These are phyloP conservation scores for Eleusine indica DNA, from an alignment of 176 grass and related monocot species.

Conservation along the genomic window DNA sequence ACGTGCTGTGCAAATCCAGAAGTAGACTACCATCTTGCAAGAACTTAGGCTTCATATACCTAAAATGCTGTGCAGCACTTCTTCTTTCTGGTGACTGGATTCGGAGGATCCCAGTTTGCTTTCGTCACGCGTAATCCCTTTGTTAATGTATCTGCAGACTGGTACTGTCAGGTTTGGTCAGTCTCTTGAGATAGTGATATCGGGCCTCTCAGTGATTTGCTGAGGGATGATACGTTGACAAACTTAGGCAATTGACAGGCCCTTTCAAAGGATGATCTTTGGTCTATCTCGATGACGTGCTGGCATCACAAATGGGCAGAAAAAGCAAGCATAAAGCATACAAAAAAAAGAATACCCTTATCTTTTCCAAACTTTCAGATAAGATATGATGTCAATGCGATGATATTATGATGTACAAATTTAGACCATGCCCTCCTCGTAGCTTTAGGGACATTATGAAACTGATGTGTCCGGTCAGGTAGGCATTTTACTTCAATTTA, in stretches of 20 bases:
- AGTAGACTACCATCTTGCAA: too few relatives aligned
- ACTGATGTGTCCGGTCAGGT: too few relatives aligned
- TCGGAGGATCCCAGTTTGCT: constrained; percentile 36
- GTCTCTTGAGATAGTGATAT: constrained; percentile 6
- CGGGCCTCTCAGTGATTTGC: neutral
- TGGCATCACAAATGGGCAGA: neutral
- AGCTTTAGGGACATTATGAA: too few relatives aligned
- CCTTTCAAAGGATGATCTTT: constrained; percentile 29
- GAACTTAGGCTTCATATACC: too few relatives aligned
- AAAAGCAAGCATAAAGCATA: neutral
- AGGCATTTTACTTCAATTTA: too few relatives aligned
- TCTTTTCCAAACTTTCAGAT: neutral
- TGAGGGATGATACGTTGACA: constrained; percentile 39
- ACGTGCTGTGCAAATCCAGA: too few relatives aligned
- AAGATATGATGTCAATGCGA: neutral
- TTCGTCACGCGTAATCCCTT: constrained; percentile 18
- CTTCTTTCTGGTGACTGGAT: neutral
- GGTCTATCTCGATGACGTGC: constrained; percentile 23
- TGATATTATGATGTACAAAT: neutral
- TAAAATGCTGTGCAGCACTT: too few relatives aligned
- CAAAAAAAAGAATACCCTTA: neutral
- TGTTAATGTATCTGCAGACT: neutral
- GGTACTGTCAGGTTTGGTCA: constrained; percentile 1
- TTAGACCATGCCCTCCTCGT: too few relatives aligned
- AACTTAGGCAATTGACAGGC: constrained; percentile 11